Conservation (phyloP, 495 filamentous ascomycete genomes). For the Xylona heveae region DNA sequence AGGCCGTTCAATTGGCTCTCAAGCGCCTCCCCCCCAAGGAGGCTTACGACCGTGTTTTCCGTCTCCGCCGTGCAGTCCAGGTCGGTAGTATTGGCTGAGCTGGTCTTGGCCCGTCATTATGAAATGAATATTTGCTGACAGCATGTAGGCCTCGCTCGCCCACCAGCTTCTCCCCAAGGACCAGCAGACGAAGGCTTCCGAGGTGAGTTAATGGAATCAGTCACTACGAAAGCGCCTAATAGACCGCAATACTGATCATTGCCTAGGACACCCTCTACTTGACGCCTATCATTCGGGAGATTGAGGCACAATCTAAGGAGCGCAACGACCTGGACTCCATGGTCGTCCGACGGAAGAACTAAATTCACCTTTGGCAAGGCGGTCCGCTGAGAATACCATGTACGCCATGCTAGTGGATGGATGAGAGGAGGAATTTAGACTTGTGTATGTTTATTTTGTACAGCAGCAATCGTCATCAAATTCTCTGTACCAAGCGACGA, state of each 20-base stretch:
- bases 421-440: not conserved
- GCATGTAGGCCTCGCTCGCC: constrained; percentile 32
- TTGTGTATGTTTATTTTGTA: not conserved
- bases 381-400: too few species aligned
- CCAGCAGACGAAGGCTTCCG: constrained; percentile 58
- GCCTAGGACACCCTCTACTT: constrained; percentile 60
- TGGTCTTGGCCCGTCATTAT: not conserved
- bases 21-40: constrained; percentile 79
- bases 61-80: constrained; percentile 87
- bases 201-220: constrained; percentile 25
- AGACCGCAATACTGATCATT: constrained; percentile 2
- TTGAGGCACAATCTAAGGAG: constrained; percentile 67
- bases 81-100: constrained; percentile 19
- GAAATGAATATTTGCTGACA: constrained; percentile 7
- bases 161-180: constrained; percentile 68
- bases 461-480: too few species aligned
- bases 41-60: constrained; percentile 90
- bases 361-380: constrained; percentile 7
- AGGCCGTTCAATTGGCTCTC: constrained; percentile 64
- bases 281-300: constrained; percentile 57
- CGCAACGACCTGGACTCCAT: constrained; percentile 64
- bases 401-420: not conserved
- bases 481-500: too few species aligned
- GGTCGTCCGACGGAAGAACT: constrained; percentile 24
- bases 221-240: not conserved